Percentiles rank a stretch among this genome's conserved stretches.
These are phyloP conservation scores for Protomyces gravidus DNA, from an alignment of 1,139 yeast species.

Conservation along the genomic window DNA sequence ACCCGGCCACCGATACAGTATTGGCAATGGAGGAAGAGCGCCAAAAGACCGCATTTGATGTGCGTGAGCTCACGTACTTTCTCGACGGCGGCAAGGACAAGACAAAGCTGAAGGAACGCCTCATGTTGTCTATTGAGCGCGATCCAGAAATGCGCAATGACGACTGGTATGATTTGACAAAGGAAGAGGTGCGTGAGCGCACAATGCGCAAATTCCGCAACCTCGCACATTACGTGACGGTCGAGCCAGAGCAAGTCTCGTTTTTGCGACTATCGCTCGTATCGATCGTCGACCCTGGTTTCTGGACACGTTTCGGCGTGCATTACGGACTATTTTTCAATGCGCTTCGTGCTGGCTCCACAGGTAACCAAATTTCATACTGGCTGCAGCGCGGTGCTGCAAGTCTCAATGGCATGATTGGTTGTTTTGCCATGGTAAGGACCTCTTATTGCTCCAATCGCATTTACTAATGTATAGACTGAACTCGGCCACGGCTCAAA, in stretches of 20 bases:
- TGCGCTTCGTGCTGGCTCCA: slow-evolving; percentile 70
- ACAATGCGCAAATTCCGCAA: slow-evolving; percentile 52
- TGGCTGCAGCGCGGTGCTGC: slow-evolving; percentile 77
- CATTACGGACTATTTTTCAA: slow-evolving; percentile 67
- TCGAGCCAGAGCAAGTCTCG: slow-evolving; percentile 41
- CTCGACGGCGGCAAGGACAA: slow-evolving; percentile 53
- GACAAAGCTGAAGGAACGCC: slow-evolving; percentile 47
- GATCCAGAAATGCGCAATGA: slow-evolving; percentile 55
- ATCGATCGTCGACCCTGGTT: slow-evolving; percentile 54
- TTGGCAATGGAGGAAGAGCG: slow-evolving; percentile 49
- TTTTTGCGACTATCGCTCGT: slow-evolving; percentile 44
- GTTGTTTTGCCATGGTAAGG: slow-evolving; percentile 77
- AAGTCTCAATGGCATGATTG: slow-evolving; percentile 62
- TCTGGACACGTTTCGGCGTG: slow-evolving; percentile 61
- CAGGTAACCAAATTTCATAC: slow-evolving; percentile 54
- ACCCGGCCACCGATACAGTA: slow-evolving; percentile 35
- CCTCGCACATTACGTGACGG: slow-evolving; percentile 51
- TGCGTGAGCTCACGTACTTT: slow-evolving; percentile 51
- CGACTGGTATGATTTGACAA: slow-evolving; percentile 53
- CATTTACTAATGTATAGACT: slow-evolving; percentile 42
- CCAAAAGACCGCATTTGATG: slow-evolving; percentile 46
- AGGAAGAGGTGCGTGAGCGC: slow-evolving; percentile 50
- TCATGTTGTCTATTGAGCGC: slow-evolving; percentile 50
- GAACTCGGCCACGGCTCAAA: slow-evolving; percentile 93
- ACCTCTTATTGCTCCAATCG: not conserved